Conservation (phyloP, 164 flowering plant species). For the Tetrastigma voinierianum region DNA sequence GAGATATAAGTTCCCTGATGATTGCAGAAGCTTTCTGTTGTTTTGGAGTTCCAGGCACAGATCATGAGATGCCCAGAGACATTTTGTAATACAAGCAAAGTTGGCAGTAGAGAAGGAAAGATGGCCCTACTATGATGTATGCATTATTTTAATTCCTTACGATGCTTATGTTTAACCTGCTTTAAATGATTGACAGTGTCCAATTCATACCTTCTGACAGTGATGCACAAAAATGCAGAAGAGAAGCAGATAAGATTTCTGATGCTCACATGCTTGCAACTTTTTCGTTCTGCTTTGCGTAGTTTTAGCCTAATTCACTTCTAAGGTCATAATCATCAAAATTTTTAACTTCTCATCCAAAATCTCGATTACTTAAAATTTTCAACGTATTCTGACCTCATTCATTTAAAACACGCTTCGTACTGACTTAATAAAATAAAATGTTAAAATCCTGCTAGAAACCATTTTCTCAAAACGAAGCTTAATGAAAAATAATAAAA, state of each 20-base stretch:
- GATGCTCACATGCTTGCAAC: constrained; percentile 52
- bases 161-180: neutral
- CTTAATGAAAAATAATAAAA: no score
- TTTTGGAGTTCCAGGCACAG: constrained; percentile 83
- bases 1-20: constrained; percentile 34
- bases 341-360: no score
- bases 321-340: constrained; percentile 57
- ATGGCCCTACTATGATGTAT: constrained; percentile 67
- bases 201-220: constrained; percentile 32
- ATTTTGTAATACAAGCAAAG: constrained; percentile 65
- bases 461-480: no score
- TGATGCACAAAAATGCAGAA: constrained; percentile 63
- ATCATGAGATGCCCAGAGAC: constrained; percentile 61
- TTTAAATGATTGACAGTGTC: neutral
- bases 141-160: constrained; percentile 17
- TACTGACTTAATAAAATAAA: no score
- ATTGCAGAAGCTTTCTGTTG: constrained; percentile 70
- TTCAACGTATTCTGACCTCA: no score
- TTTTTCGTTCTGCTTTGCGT: constrained; percentile 60
- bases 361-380: neutral
- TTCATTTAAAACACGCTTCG: no score
- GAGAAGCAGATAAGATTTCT: constrained; percentile 70
- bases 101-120: constrained; percentile 75
- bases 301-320: constrained; percentile 76
- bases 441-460: no score